These are phyloP conservation scores for Mallotus japonicus DNA, from an alignment of 441 rosid genomes.

Conservation along the genomic window DNA sequence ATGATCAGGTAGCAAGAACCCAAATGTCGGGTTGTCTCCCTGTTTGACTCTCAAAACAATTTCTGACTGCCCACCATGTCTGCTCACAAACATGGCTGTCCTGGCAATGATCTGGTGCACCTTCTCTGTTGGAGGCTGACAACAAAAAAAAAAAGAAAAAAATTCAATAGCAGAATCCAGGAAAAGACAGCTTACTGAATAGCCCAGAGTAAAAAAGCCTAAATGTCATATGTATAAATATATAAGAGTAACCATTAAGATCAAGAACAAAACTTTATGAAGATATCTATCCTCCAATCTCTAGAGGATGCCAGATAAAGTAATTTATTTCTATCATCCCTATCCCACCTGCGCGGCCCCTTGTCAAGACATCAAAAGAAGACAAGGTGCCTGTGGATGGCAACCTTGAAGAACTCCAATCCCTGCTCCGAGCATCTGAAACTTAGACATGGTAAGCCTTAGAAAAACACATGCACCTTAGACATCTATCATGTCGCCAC, in stretches of 20 bases:
- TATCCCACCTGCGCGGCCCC: slow-evolving; percentile 97
- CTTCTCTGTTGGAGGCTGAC: slow-evolving; percentile 94
- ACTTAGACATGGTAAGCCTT: slow-evolving; percentile 99
- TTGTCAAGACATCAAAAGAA: slow-evolving; percentile 92
- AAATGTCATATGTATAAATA: slow-evolving; percentile 42
- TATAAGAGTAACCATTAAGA: slow-evolving; percentile 48
- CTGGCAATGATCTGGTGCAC: slow-evolving; percentile 86
- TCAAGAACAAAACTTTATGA: slow-evolving; percentile 56
- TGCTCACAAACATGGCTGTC: slow-evolving; percentile 83
- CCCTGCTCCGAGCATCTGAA: slow-evolving; percentile 98
- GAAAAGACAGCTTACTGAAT: slow-evolving; percentile 29
- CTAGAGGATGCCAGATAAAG: slow-evolving; percentile 45
- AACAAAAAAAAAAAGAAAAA: slow-evolving; percentile 15
- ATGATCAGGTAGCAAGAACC: slow-evolving; percentile 95
- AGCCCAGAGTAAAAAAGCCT: slow-evolving; percentile 28
- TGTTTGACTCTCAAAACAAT: slow-evolving; percentile 95
- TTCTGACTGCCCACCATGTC: slow-evolving; percentile 94
- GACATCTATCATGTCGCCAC: slow-evolving; percentile 61
- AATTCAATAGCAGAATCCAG: neutral
- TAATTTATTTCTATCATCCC: slow-evolving; percentile 65
- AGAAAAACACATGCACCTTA: slow-evolving; percentile 83
- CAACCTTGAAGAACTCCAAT: slow-evolving; percentile 67
- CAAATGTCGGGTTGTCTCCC: slow-evolving; percentile 93
- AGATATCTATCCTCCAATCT: slow-evolving; percentile 55
- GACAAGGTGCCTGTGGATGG: slow-evolving; percentile 82